Base-by-base conservation (phyloP, 306 rosid genomes). In the Fragaria vesca region DNA sequence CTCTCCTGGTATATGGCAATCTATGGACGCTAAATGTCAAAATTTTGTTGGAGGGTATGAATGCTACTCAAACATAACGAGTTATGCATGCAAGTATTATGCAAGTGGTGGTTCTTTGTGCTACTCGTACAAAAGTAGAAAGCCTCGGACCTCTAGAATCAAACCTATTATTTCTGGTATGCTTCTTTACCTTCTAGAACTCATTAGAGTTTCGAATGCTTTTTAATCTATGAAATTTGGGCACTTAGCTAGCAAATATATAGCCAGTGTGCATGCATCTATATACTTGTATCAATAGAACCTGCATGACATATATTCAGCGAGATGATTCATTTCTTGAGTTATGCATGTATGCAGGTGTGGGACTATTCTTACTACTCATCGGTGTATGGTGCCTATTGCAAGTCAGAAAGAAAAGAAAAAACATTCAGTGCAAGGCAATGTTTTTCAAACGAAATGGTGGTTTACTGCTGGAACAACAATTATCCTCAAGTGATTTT, bases 381-480 rank as follows among this genome's bases (percentile, higher is more conserved):
- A 0, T 73, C 6, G 73, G 68, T 36, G 66, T 24, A 50, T 66
- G 74, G 69, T 21, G 66, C 1, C 38, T 54, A 32, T 20, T 66
- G 34, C 52, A 55, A 43, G 16, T 18, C 3, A 66, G 66, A 24
- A 73, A 66, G 67, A 73, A 43, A 43, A 80, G 73, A 6, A 73
- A 30, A 30, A 52, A 40, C 3, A 73, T 7, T 9, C 73, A 66
- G 30, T 78, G 74, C 17, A 73, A 73, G 34, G 8, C 43, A 9
- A 73, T 36, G 57, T 80, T 73, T 47, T 73, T 73, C 45, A 42
- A 80, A 65, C 46, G 8, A 40, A 72, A 79, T 38, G 82, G 77
- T 48, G 73, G 76, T 48, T 65, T 79, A 3, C 30, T 80, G 34
- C 30, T 72, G 12, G 30, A 72, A 36, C 66, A 73, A 42, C 67